Percentiles rank a stretch among this genome's conserved stretches.
These are phyloP conservation scores for Neocallimastix lanati DNA, from an alignment of 192 early-diverging fungal species.

Conservation along the genomic window DNA sequence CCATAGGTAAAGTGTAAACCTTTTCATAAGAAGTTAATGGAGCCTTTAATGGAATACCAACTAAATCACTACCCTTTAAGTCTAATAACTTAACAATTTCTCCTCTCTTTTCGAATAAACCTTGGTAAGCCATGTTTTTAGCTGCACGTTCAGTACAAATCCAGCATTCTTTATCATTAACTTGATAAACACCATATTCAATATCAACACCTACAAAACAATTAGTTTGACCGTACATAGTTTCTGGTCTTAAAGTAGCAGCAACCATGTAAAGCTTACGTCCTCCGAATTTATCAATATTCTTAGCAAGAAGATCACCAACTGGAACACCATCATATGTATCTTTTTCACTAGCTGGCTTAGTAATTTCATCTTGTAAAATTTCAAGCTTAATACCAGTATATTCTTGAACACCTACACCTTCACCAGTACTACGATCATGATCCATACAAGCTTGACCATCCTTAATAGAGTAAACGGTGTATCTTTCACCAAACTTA, in stretches of 20 bases:
- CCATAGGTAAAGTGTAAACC: conserved; percentile 94
- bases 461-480: conserved; percentile 88
- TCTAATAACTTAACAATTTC: conserved; percentile 47
- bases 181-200: conserved; percentile 75
- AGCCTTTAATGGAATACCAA: conserved; percentile 79
- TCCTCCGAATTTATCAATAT: conserved; percentile 33
- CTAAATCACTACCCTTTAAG: conserved; percentile 53
- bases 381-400: conserved; percentile 88
- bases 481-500: conserved; percentile 90
- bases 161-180: conserved; percentile 60
- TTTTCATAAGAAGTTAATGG: conserved; percentile 59
- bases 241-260: conserved; percentile 91
- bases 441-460: conserved; percentile 99
- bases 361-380: conserved; percentile 23
- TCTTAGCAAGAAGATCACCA: conserved; percentile 15
- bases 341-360: conserved; percentile 9
- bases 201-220: conserved; percentile 88
- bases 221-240: conserved; percentile 99
- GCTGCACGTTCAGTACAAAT: conserved; percentile 83
- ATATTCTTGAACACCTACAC: conserved; percentile 87
- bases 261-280: conserved; percentile 81
- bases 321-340: conserved; percentile 30
- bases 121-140: conserved; percentile 94
- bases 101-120: conserved; percentile 46
- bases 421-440: conserved; percentile 85